These are phyloP conservation scores for Vitellaria paradoxa DNA, from an alignment of 179 eudicot species.

Conservation along the genomic window DNA sequence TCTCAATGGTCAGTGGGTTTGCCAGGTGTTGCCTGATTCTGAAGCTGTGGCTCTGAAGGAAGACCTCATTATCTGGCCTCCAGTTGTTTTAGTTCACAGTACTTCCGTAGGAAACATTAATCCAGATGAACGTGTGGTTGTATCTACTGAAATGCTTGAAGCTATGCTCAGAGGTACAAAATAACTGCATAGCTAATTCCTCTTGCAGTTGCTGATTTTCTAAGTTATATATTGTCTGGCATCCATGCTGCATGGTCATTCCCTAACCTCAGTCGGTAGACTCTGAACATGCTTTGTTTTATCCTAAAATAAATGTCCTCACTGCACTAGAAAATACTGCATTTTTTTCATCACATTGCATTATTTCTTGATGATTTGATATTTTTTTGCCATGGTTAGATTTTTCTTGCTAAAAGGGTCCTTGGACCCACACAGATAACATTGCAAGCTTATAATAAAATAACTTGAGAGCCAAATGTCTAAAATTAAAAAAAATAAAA, in stretches of 20 bases:
- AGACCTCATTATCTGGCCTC: slow-evolving; percentile 59
- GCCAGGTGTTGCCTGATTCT: slow-evolving; percentile 27
- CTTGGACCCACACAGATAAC: too few species aligned
- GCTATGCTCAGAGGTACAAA: slow-evolving; percentile 36
- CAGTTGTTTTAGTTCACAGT: slow-evolving; percentile 43
- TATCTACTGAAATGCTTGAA: slow-evolving; percentile 32
- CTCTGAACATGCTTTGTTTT: background rate
- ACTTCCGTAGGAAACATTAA: slow-evolving; percentile 33
- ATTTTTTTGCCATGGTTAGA: background rate
- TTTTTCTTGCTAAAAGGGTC: too few species aligned
- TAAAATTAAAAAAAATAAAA: too few species aligned
- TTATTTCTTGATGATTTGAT: background rate
- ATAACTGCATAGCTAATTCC: background rate
- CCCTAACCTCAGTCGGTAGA: background rate
- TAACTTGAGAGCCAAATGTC: too few species aligned
- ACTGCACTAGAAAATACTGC: background rate
- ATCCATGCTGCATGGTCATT: background rate
- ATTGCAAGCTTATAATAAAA: too few species aligned
- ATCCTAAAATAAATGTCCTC: background rate
- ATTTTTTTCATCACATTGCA: background rate
- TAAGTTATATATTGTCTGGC: background rate
- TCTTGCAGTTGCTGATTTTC: background rate
- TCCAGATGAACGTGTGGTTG: slow-evolving; percentile 40
- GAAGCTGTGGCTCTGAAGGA: slow-evolving; percentile 39
- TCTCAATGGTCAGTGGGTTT: slow-evolving; percentile 28